Evolutionary conservation across 177 flowering plant genomes (phyloP).

Genomic region (Vitis hybrid): DNA sequence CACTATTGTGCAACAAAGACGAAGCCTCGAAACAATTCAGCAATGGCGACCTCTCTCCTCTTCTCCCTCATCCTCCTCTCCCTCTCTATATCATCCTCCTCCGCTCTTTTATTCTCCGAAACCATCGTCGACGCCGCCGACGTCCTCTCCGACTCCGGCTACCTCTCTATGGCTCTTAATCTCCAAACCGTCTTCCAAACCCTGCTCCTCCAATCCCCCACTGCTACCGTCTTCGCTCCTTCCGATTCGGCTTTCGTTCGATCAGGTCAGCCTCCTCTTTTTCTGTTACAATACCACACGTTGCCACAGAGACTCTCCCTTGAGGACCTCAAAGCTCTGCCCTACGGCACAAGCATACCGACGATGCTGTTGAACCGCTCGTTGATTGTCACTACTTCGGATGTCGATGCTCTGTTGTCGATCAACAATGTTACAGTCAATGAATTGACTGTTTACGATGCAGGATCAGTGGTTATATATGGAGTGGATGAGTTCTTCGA

Average conservation of each 20-base stretch:
- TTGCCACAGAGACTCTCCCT: conserved; percentile 10
- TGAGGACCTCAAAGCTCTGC: conserved; percentile 16
- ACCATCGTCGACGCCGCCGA: conserved; percentile 12
- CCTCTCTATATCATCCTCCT: no score
- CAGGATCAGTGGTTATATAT: conserved; percentile 13
- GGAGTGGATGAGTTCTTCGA: conserved; percentile 23
- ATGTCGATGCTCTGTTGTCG: background rate
- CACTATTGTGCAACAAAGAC: no score
- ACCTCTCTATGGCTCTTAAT: conserved; percentile 20
- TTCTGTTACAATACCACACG: conserved; percentile 19
- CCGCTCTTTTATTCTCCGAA: background rate
- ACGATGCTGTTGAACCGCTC: conserved; percentile 12
- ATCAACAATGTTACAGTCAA: conserved; percentile 16
- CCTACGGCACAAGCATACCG: conserved; percentile 16
- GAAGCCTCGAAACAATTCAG: no score
- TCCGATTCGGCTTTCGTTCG: conserved; percentile 17
- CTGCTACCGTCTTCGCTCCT: conserved; percentile 26
- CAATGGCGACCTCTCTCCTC: no score
- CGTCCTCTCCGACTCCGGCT: conserved; percentile 18
- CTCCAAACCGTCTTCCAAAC: conserved; percentile 7
- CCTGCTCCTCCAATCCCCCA: conserved; percentile 7
- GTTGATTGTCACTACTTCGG: conserved; percentile 16
- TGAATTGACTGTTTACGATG: conserved; percentile 8
- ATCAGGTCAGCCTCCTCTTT: conserved; percentile 17
- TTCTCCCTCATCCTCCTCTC: no score